These are phyloP conservation scores for Anastatica hierochuntica DNA, from an alignment of 345 rosid genomes.

Conservation along the genomic window DNA sequence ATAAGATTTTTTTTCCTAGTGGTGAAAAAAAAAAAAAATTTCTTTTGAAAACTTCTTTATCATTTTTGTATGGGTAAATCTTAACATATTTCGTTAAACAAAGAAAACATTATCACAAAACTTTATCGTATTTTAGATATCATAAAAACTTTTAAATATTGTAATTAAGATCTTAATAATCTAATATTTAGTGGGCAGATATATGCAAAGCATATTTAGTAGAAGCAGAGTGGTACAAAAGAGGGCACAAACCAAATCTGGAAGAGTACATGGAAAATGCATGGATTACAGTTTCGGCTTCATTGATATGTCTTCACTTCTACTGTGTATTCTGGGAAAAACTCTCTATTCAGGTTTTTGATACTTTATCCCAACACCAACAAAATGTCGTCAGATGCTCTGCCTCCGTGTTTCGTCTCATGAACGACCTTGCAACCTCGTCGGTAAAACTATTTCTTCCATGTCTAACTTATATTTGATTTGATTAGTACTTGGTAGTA, in stretches of 20 bases:
- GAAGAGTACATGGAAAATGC: constrained; percentile 36
- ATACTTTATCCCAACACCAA: neutral
- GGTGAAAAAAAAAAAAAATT: too few species aligned
- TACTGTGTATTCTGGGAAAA: constrained; percentile 7
- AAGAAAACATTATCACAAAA: too few species aligned
- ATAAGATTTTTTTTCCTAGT: too few species aligned
- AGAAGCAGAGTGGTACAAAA: constrained; percentile 39
- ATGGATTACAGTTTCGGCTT: constrained; percentile 25
- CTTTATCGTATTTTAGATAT: too few species aligned
- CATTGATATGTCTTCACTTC: constrained; percentile 17
- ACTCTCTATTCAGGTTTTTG: constrained; percentile 6
- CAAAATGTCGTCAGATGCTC: constrained; percentile 11
- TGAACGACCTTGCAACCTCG: constrained; percentile 30
- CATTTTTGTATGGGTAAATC: too few species aligned
- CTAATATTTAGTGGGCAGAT: constrained; percentile 32
- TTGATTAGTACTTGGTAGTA: too few species aligned
- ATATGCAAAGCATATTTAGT: constrained; percentile 23
- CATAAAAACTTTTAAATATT: too few species aligned
- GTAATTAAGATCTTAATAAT: too few species aligned
- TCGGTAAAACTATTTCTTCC: neutral
- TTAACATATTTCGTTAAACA: too few species aligned
- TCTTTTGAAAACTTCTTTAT: too few species aligned
- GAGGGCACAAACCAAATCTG: constrained; percentile 27
- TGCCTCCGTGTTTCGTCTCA: constrained; percentile 16
- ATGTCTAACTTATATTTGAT: too few species aligned